Evolutionary conservation across 257 asterid species (phyloP), one percentile per base, ranked within the genome.

Genomic region (Rubia yunnanensis): DNA sequence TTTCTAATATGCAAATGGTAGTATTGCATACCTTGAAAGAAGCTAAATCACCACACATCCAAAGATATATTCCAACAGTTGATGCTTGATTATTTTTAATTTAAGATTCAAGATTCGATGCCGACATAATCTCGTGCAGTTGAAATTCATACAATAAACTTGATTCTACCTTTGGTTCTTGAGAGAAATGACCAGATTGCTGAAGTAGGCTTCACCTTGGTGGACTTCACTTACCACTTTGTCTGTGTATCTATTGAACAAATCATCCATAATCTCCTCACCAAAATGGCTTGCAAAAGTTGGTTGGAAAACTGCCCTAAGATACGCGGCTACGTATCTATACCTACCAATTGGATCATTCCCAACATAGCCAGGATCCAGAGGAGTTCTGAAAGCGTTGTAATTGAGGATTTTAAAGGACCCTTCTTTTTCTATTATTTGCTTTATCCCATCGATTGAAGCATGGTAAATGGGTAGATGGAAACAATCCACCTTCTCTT

Each of bases 121-220:
- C n/a, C n/a, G n/a, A n/a, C n/a, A n/a, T n/a, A n/a, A n/a, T n/a
- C n/a, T n/a, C n/a, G n/a, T n/a, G n/a, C n/a, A n/a, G n/a, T n/a
- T n/a, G n/a, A n/a, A n/a, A n/a, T n/a, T n/a, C n/a, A n/a, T n/a
- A n/a, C n/a, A n/a, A n/a, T n/a, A n/a, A n/a, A n/a, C n/a, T n/a
- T n/a, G n/a, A n/a, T n/a, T n/a, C n/a, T 11, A 18, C 46, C 46
- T 38, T 1, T 38, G 46, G 50, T 41, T 41, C 50, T 41, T 3
- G 50, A 63, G 67, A 31, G 32, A 63, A 39, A 63, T 63, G 35
- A 63, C 67, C 20, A 63, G 20, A 63, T 38, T 63, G 27, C 17
- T 39, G 26, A 6, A 23, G 5, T 5, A 5, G 13, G 54, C 23
- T 13, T 38, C 4, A 9, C 53, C 18, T 13, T 0, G 44, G 22